Conservation (phyloP, 257 asterid species). For the Nicotiana tabacum region DNA sequence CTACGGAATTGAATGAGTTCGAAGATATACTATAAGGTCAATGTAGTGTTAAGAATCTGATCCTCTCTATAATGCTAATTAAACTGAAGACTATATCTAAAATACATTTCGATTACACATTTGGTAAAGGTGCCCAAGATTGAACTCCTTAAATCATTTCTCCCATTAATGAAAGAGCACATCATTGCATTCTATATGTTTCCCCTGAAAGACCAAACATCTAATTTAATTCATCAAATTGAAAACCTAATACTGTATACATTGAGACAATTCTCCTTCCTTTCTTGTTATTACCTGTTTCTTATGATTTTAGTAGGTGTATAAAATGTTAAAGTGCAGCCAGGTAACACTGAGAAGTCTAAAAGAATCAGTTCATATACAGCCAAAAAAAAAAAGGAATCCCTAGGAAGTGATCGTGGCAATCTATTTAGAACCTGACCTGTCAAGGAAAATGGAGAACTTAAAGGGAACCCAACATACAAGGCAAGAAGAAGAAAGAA, state of each 20-base stretch:
- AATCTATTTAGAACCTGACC: neutral
- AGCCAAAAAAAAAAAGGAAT: neutral
- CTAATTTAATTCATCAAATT: neutral
- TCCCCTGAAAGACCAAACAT: neutral
- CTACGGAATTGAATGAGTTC: no score
- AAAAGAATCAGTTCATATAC: neutral
- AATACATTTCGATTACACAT: no score
- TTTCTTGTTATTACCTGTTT: neutral
- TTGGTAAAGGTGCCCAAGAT: no score
- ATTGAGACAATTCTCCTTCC: neutral
- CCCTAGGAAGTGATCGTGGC: neutral
- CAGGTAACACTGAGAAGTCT: neutral
- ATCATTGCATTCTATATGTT: neutral
- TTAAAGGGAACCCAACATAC: no score
- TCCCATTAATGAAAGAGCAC: neutral
- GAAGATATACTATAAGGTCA: no score
- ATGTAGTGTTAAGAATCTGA: no score
- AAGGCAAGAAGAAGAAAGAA: neutral
- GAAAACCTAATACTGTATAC: neutral
- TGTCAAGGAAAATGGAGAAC: neutral
- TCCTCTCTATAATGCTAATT: no score
- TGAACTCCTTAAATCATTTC: no score
- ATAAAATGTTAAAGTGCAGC: neutral
- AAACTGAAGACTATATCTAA: no score
- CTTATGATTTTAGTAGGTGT: neutral